phyloP scores from a whole-genome alignment of 768 basidiomycete species.

The Kwoniella shandongensis region DNA sequence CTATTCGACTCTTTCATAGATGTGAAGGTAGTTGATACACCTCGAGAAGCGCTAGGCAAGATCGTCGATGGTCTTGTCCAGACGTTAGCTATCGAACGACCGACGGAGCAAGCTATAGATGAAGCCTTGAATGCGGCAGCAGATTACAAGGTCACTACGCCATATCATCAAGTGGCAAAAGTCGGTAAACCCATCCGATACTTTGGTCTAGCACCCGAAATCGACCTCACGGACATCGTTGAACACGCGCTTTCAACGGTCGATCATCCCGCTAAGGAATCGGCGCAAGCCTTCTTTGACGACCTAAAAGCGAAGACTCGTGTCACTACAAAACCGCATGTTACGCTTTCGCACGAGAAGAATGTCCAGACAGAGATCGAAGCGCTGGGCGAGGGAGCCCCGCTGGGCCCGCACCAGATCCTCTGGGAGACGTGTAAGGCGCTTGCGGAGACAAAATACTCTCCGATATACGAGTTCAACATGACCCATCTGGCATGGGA shows the following conservation, averaged over 20 bases:
- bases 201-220: constrained; percentile 73
- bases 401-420: constrained; percentile 28
- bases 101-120: constrained; percentile 61
- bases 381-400: not conserved
- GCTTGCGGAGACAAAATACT: constrained; percentile 53
- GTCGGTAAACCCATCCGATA: constrained; percentile 57
- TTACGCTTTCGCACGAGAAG: constrained; percentile 79
- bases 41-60: constrained; percentile 71
- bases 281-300: constrained; percentile 58
- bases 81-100: constrained; percentile 61
- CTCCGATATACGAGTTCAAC: constrained; percentile 64
- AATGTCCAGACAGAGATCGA: constrained; percentile 46
- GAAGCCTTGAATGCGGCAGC: constrained; percentile 58
- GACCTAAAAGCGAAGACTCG: constrained; percentile 58
- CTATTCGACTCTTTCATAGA: constrained; percentile 64
- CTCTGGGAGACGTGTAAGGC: constrained; percentile 62
- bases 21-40: constrained; percentile 39
- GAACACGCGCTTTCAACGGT: constrained; percentile 31
- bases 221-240: constrained; percentile 63
- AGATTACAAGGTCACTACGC: constrained; percentile 55
- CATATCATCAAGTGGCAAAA: constrained; percentile 43
- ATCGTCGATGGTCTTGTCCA: constrained; percentile 58
- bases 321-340: constrained; percentile 68
- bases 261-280: constrained; percentile 30
- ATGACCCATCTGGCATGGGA: constrained; percentile 71